Percentiles rank a stretch among this genome's conserved stretches.
phyloP scores from a whole-genome alignment of 169 alveolate genomes.

The Plasmodium sp. region DNA sequence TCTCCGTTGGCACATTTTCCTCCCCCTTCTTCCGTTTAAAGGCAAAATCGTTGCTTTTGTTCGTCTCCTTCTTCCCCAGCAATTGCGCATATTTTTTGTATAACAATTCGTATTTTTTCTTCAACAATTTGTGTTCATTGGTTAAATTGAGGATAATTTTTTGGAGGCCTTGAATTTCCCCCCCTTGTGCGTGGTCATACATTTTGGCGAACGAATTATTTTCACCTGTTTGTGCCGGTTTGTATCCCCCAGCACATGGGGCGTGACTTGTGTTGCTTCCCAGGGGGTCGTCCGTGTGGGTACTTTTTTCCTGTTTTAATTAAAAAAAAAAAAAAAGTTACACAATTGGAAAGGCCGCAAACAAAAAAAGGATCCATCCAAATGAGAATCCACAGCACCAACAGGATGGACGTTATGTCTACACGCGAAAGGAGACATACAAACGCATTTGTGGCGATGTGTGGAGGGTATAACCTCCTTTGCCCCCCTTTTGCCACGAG shows the following conservation, averaged over 20 bases:
- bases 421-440: not conserved
- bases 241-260: not conserved
- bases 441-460: not conserved
- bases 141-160: not conserved
- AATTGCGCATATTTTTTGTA: slow-evolving; percentile 31
- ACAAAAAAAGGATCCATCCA: not conserved
- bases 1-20: not conserved
- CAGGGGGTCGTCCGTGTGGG: not conserved
- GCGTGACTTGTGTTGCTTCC: not conserved
- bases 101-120: slow-evolving; percentile 27
- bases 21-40: slow-evolving; percentile 24
- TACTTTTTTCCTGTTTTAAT: slow-evolving; percentile 10
- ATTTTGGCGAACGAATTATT: not conserved
- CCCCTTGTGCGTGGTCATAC: not conserved
- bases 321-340: not conserved
- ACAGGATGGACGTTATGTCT: not conserved
- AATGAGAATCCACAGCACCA: not conserved
- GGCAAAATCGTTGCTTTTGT: slow-evolving; percentile 38
- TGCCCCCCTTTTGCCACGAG: not conserved
- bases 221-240: not conserved
- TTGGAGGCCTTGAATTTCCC: not conserved
- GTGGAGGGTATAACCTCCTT: not conserved
- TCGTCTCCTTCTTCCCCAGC: slow-evolving; percentile 1
- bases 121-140: slow-evolving; percentile 42
- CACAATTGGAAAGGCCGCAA: not conserved